Conservation (phyloP, 345 rosid species). For the Punica granatum region DNA sequence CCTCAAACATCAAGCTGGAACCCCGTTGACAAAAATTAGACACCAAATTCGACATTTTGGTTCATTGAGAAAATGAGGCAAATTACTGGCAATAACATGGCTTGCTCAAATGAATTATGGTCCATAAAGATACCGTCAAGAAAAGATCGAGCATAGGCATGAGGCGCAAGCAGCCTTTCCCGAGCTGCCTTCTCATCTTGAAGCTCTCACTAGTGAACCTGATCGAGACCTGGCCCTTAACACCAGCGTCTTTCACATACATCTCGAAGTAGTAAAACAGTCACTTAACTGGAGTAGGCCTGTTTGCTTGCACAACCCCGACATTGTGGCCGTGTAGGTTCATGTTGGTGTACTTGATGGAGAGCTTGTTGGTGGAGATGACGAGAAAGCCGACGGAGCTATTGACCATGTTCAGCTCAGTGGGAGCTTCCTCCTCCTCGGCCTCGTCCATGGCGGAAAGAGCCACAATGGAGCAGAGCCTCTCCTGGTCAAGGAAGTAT, state of each 20-base stretch:
- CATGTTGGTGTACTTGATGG: slow-evolving; percentile 58
- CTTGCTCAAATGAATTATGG: no score
- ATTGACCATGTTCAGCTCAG: slow-evolving; percentile 80
- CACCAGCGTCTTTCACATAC: slow-evolving; percentile 63
- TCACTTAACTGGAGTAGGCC: slow-evolving; percentile 68
- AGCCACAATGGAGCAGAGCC: slow-evolving; percentile 14
- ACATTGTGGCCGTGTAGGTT: slow-evolving; percentile 75
- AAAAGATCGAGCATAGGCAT: background rate
- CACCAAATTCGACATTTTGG: background rate
- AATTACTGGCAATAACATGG: background rate
- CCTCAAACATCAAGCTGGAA: background rate
- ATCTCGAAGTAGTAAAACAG: slow-evolving; percentile 90
- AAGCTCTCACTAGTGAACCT: slow-evolving; percentile 73
- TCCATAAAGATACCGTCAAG: no score
- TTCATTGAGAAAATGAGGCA: background rate
- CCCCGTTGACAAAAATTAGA: background rate
- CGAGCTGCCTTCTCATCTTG: slow-evolving; percentile 91
- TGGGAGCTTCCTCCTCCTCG: slow-evolving; percentile 59
- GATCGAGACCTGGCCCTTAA: slow-evolving; percentile 68
- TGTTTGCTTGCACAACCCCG: slow-evolving; percentile 79
- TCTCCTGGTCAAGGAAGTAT: slow-evolving; percentile 42
- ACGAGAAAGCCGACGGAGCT: slow-evolving; percentile 79
- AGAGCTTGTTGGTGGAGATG: slow-evolving; percentile 71
- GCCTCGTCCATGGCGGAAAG: slow-evolving; percentile 23
- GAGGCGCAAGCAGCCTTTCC: slow-evolving; percentile 25